These are phyloP conservation scores for Epithemia pelagica DNA, from an alignment of 108 stramenopile species.

Conservation along the genomic window DNA sequence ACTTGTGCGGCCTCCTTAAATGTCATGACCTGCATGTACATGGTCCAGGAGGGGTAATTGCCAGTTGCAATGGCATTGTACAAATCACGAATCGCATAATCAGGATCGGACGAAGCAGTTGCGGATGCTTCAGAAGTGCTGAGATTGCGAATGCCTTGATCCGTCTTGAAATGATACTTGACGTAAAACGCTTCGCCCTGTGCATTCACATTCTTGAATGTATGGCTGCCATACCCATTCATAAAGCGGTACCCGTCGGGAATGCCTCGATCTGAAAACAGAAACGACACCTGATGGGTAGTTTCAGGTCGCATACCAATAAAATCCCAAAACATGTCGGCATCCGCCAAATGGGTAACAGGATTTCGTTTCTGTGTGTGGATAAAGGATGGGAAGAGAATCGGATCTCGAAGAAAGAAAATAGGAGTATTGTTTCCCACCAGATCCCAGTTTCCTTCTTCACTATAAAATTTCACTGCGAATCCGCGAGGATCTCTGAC, in stretches of 20 bases:
- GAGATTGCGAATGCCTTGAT: constrained; percentile 64
- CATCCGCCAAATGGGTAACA: constrained; percentile 45
- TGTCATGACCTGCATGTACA: constrained; percentile 47
- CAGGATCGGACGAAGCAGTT: constrained; percentile 39
- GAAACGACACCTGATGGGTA: constrained; percentile 50
- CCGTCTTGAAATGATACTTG: constrained; percentile 73
- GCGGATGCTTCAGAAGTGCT: constrained; percentile 25
- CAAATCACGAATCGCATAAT: constrained; percentile 59
- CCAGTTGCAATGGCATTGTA: constrained; percentile 60
- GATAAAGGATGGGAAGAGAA: constrained; percentile 64
- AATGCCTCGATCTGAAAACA: constrained; percentile 54
- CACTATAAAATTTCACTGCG: constrained; percentile 66
- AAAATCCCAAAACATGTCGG: constrained; percentile 69
- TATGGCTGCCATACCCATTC: constrained; percentile 69
- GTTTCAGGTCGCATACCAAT: constrained; percentile 45
- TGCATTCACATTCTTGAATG: constrained; percentile 61
- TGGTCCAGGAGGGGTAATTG: constrained; percentile 40
- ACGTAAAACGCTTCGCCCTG: constrained; percentile 45
- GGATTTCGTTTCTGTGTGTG: constrained; percentile 74
- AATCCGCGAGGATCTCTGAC: constrained; percentile 62
- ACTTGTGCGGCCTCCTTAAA: constrained; percentile 34
- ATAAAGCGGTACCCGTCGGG: constrained; percentile 53
- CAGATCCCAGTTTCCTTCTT: constrained; percentile 67
- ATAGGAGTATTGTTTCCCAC: constrained; percentile 76
- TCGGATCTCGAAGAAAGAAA: constrained; percentile 66